Conservation (phyloP, 306 rosid species). For the Lupinus albus region DNA sequence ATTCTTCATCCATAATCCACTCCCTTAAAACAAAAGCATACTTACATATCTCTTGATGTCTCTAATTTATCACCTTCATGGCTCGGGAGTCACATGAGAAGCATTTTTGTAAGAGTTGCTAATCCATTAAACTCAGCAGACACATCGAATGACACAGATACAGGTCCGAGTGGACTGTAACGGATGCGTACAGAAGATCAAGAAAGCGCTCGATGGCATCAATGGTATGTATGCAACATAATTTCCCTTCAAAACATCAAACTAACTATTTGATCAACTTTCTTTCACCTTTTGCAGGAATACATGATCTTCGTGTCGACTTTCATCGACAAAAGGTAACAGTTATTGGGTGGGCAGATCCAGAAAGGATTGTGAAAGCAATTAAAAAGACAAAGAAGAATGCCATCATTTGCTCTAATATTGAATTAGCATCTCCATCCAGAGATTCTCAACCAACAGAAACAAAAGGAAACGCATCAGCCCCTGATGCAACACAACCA, state of each 20-base stretch:
- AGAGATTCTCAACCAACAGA: conserved; percentile 20
- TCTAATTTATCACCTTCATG: conserved; percentile 52
- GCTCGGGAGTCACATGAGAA: conserved; percentile 50
- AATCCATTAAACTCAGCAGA: conserved; percentile 62
- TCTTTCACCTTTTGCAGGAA: conserved; percentile 55
- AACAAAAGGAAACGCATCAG: conserved; percentile 35
- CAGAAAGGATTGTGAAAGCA: conserved; percentile 75
- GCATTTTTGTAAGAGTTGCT: conserved; percentile 15
- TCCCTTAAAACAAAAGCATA: conserved; percentile 33
- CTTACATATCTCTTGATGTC: conserved; percentile 32
- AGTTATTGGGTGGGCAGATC: conserved; percentile 86
- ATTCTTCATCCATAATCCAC: conserved; percentile 57
- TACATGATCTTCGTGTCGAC: conserved; percentile 72
- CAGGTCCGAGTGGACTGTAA: conserved; percentile 92
- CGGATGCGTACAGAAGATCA: conserved; percentile 92
- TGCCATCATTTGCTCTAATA: conserved; percentile 64
- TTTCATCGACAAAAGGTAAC: conserved; percentile 67
- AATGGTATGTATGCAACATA: conserved; percentile 52
- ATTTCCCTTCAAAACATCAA: conserved; percentile 14
- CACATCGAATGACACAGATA: conserved; percentile 68
- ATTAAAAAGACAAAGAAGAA: conserved; percentile 78
- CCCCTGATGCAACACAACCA: conserved; percentile 35
- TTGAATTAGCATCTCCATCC: conserved; percentile 48
- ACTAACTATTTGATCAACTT: neutral
- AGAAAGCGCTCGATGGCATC: conserved; percentile 71